Evolutionary conservation across 2,329 filamentous ascomycete species (phyloP), one percentile per base, ranked within the genome.

Genomic region (Scolecobasidium constrictum): DNA sequence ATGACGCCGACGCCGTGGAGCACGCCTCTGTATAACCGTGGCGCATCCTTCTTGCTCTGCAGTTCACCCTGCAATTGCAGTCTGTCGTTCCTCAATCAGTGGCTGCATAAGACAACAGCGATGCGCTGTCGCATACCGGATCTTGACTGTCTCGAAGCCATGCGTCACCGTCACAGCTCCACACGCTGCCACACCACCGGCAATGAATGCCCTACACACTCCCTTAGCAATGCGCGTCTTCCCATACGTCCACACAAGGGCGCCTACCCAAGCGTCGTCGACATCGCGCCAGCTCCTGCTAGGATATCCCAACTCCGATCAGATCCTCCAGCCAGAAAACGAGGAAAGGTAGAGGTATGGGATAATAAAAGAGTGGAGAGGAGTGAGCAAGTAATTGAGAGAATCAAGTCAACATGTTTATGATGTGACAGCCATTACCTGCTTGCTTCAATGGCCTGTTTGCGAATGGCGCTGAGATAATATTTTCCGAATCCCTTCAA

Each of bases 121-220:
- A 48, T 33, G 23, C 16, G 35, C 17, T 19, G 16, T 16, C 12
- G 44, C 72, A 59, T 71, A 88, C 83, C 88, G 84, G 60, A 96
- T 96, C 76, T 98, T 98, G 61, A 98, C 87, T 11, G 90, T 96
- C 67, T 98, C 92, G 68, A 96, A 96, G 45, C 88, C 88, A 65
- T 98, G 92, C 40, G 92, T 96, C 51, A 93, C 88, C 33, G 90
- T 96, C 45, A 98, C 92, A 50, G 92, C 92, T 58, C 92, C 92
- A 67, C 90, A 96, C 51, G 92, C 92, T 59, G 92, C 92, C 58
- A 98, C 84, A 60, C 92, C 92, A 60, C 92, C 92, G 45, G 92
- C 90, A 56, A 96, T 78, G 71, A 98, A 98, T 48, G 87, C 86
- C 52, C 88, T 77, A 42, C 42, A 37, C 6, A 12, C 38, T 42